A percentile compares a stretch with the other conserved stretches of the same genome.
These are phyloP conservation scores for Euphorbia schlechtendalii DNA, from an alignment of 441 rosid species.

Conservation along the genomic window DNA sequence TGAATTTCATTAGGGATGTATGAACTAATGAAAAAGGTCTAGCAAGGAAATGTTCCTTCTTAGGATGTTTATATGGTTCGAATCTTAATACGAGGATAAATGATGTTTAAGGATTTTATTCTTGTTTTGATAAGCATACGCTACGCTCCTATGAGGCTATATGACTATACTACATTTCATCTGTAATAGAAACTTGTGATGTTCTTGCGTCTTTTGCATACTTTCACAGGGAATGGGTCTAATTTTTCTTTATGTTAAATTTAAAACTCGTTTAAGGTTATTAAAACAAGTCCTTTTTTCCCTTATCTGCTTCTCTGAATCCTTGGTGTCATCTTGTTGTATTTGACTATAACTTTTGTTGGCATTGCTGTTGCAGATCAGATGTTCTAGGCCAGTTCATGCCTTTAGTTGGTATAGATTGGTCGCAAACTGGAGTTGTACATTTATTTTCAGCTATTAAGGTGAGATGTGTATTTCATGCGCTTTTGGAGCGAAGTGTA, in stretches of 20 bases:
- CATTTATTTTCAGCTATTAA: conserved; percentile 86
- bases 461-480: conserved; percentile 41
- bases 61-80: background rate
- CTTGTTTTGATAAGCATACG: background rate
- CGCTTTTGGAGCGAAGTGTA: conserved; percentile 4
- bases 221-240: conserved; percentile 14
- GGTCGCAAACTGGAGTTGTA: conserved; percentile 96
- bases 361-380: conserved; percentile 48
- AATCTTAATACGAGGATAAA: background rate
- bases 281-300: background rate
- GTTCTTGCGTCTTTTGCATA: background rate
- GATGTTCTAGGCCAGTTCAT: conserved; percentile 98
- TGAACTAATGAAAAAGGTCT: background rate
- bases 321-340: conserved; percentile 10
- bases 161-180: background rate
- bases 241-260: conserved; percentile 13
- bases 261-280: conserved; percentile 8
- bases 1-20: background rate
- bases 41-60: background rate
- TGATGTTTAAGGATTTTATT: conserved; percentile 7
- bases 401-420: conserved; percentile 95
- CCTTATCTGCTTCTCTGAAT: conserved; percentile 1
- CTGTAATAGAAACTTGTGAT: background rate
- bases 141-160: background rate
- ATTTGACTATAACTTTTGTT: conserved; percentile 9